A percentile compares a stretch with the other conserved stretches of the same genome.
Conservation (phyloP, 1,284 basidiomycete genomes). For the Exobasidium cylindrosporum region DNA sequence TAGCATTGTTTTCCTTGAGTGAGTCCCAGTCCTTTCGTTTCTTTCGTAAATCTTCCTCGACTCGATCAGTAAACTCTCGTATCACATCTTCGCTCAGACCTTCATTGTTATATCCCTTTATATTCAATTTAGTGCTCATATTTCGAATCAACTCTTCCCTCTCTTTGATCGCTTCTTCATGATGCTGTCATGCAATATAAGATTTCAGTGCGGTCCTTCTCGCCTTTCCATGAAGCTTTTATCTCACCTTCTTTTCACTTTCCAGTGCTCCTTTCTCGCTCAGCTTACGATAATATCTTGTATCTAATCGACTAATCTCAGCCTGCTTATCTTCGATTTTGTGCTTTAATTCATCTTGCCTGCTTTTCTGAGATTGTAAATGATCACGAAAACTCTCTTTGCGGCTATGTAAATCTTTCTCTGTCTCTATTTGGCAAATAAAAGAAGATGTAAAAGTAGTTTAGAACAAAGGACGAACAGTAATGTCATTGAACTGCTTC, state of each 20-base stretch:
- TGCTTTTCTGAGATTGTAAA: constrained; percentile 62
- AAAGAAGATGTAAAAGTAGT: background rate
- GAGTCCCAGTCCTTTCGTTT: constrained; percentile 25
- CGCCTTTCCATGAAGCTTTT: too few species aligned
- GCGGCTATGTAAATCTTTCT: constrained; percentile 71
- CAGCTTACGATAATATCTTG: constrained; percentile 29
- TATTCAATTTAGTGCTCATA: constrained; percentile 67
- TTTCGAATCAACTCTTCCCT: constrained; percentile 73
- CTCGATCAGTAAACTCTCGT: constrained; percentile 63
- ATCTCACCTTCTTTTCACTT: constrained; percentile 43
- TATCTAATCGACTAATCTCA: constrained; percentile 28
- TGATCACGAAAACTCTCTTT: constrained; percentile 71
- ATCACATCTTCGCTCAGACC: constrained; percentile 69
- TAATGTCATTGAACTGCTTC: constrained; percentile 54
- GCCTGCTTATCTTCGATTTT: constrained; percentile 66
- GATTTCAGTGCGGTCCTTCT: background rate
- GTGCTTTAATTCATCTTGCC: constrained; percentile 60
- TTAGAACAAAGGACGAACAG: too few species aligned
- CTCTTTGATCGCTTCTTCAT: constrained; percentile 69
- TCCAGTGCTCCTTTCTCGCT: constrained; percentile 50
- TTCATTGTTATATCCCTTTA: constrained; percentile 70
- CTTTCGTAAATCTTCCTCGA: constrained; percentile 30
- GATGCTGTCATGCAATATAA: constrained; percentile 16
- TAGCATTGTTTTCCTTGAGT: constrained; percentile 22
- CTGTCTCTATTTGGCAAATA: constrained; percentile 74